Evolutionary conservation across 2,329 filamentous ascomycete genomes (phyloP).

Genomic region (Huntiella moniliformis): DNA sequence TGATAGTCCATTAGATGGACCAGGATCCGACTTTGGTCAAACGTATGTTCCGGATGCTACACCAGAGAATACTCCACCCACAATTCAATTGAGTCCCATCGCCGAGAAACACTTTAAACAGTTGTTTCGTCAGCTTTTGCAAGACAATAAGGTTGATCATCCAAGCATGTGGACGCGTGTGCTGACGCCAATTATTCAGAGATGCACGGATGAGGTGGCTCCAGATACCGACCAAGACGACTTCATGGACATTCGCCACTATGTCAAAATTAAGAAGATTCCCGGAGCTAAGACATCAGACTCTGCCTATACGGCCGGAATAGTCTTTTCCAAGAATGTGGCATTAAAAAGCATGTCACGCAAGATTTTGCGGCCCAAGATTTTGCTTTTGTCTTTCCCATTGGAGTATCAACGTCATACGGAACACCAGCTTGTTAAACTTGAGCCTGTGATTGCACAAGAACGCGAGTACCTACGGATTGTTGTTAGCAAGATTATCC

Average conservation of each 20-base stretch:
- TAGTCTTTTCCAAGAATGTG: conserved; percentile 94
- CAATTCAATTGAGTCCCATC: conserved; percentile 69
- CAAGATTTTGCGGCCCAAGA: conserved; percentile 63
- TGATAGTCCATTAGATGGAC: conserved; percentile 6
- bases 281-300: conserved; percentile 77
- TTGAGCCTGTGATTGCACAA: conserved; percentile 90
- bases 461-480: conserved; percentile 87
- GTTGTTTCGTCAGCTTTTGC: conserved; percentile 64
- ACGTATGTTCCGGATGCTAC: conserved; percentile 6
- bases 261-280: conserved; percentile 94
- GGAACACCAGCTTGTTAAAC: conserved; percentile 83
- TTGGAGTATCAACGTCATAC: conserved; percentile 85
- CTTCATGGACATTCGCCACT: conserved; percentile 92
- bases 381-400: conserved; percentile 83
- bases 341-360: conserved; percentile 92
- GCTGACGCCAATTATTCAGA: conserved; percentile 71
- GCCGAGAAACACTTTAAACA: conserved; percentile 78
- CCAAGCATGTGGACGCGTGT: conserved; percentile 72
- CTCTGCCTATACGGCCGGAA: conserved; percentile 87
- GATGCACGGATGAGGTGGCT: conserved; percentile 84
- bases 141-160: conserved; percentile 56
- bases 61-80: conserved; percentile 45
- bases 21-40: conserved; percentile 5
- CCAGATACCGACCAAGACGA: conserved; percentile 81
- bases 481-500: conserved; percentile 77